Base-by-base conservation (phyloP, 768 basidiomycete genomes). In the Lactifluus piperatus region DNA sequence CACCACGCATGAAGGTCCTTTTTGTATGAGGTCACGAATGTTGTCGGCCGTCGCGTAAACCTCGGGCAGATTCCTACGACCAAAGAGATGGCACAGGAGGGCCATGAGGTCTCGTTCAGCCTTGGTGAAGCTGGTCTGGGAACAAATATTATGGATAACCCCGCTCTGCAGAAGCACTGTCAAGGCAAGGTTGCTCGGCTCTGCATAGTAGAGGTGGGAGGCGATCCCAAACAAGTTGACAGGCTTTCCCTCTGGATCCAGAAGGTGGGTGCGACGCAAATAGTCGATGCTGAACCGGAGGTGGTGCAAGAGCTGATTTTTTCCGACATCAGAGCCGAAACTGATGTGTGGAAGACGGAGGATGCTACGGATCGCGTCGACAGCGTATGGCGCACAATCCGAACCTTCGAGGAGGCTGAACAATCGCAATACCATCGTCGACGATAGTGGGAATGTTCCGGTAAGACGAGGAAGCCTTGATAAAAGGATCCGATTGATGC, bases 251-350 rank as follows among this genome's bases (percentile, higher is more conserved):
- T 70, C 66, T 36, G 70, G 70, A 53, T 81, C 77, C 43, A 88
- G 68, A 18, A 88, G 73, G 41, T 78, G 73, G 5, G 77, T 69
- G 5, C 83, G 80, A 37, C 83, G 77, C 10, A 88, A 76, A 62
- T 85, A 87, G 60, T 88, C 87, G 50, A 88, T 81, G 58, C 79
- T 80, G 73, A 88, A 88, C 24, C 85, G 75, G 16, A 86, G 66
- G 64, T 85, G 84, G 63, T 87, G 84, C 22, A 83, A 66, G 16
- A 86, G 70, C 64, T 88, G 83, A 9, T 79, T 71, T 58, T 71
- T 75, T 8, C 82, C 82, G 9, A 77, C 73, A 4, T 79, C 73
- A 2, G 82, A 84, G 37, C 75, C 71, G 62, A 85, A 80, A 60
- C 77, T 79, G 60, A 88, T 72, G 43, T 80, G 79, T 5, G 85